Base-by-base conservation (phyloP, 768 basidiomycete genomes). In the Trametes punicea region DNA sequence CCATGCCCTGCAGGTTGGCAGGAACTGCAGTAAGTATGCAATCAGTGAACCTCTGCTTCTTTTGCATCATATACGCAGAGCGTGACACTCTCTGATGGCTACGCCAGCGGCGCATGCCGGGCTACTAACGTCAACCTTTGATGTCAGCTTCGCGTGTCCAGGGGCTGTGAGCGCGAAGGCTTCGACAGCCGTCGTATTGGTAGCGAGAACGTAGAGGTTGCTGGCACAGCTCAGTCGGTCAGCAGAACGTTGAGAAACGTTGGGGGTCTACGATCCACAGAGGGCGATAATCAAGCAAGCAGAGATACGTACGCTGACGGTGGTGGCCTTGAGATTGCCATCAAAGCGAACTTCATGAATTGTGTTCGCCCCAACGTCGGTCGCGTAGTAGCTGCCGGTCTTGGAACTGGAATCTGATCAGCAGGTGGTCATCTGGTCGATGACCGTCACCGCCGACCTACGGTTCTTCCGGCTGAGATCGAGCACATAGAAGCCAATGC, bases 301-400 rank as follows among this genome's bases (percentile, higher is more conserved):
- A 16, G n/a, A 1, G n/a, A 15, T 2, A 63, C 65, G 23, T 30
- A 73, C 76, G 67, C 72, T 75, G 33, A 79, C 76, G 30, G 81
- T 71, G 15, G 69, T 66, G 4, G 69, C 74, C 48, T 73, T 72
- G 33, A 81, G 69, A 57, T 77, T 76, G 46, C 68, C 65, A 62
- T 77, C 75, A 46, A 82, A 70, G 38, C 72, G 70, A 36, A 79
- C 73, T 66, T 81, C 80, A 0, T 76, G 77, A 45, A 72, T 63
- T 6, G 40, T 59, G 27, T 58, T 52, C 4, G 60, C 65, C 6
- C 53, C 64, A 51, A 65, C 55, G 53, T 69, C 69, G 33, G 62
- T 68, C 31, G 65, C 30, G 62, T 65, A 70, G 62, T 67, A 70
- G 59, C 64, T 68, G 48, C 67, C 64, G 9, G 67, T 69, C 60